Base-by-base conservation (phyloP, 306 rosid genomes). In the Bauhinia variegata region DNA sequence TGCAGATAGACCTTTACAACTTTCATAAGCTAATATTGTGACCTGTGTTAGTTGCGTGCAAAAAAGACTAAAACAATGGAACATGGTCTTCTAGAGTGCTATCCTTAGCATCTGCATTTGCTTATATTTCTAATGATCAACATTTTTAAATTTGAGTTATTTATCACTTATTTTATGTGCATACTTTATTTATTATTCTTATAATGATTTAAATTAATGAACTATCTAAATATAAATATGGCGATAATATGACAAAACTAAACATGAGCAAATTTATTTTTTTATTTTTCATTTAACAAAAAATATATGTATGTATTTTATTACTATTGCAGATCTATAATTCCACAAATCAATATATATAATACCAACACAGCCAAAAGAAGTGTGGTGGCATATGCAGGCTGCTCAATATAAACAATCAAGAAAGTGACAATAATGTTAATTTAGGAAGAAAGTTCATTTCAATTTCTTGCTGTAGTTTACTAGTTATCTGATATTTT, bases 311-410 rank as follows among this genome's bases (percentile, higher is more conserved):
- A n/a, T n/a, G n/a, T n/a, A n/a, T n/a, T n/a, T n/a, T n/a, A n/a
- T n/a, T n/a, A n/a, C n/a, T n/a, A n/a, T n/a, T n/a, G 63, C 53
- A 41, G 0, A 19, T 63, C 43, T 63, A 59, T 51, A 68, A 63
- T 63, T 54, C 5, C 28, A n/a, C n/a, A 54, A 43, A 23, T 58
- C 13, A 16, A 54, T 16, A n/a, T n/a, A n/a, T n/a, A 11, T 50
- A 60, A 49, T 33, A 62, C 5, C 30, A n/a, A n/a, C n/a, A n/a
- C n/a, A n/a, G n/a, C n/a, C n/a, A 63, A 75, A 41, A 17, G 31
- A 55, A 44, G 54, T 54, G n/a, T 50, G 44, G 56, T 73, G 44
- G 48, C 73, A 36, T 36, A 61, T 56, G 52, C 73, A 65, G 67
- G 81, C 72, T 23, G 57, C 68, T 50, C 41, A 54, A 43, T n/a